Evolutionary conservation across 306 rosid species (phyloP), one percentile per base, ranked within the genome.

Genomic region (Mimosa pudica): DNA sequence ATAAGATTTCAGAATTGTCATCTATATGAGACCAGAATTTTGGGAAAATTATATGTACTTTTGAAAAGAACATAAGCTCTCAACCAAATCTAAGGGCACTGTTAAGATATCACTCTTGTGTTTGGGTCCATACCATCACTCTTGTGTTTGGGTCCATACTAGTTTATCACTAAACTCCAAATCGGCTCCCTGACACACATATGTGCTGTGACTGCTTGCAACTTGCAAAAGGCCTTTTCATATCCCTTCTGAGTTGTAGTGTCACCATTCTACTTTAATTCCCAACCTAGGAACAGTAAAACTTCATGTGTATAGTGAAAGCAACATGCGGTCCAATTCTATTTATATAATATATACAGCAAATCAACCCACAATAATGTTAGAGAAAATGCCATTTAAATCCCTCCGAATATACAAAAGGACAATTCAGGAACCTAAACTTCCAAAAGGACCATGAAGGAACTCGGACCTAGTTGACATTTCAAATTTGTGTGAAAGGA

Each of bases 131-230:
- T 60, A 10, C 16, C 2, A 48, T 48, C 16, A 3, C 6, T 62
- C 1, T 63, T 33, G 65, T 20, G 12, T 17, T 63, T 63, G 69
- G 69, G 44, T 63, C n/a, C 44, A 33, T 61, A 4, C 7, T 4
- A 49, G 4, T 49, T 24, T 12, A 46, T 46, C 24, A 70, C 2
- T 18, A 82, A 64, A 33, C 44, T 82, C 74, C 76, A 82, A 79
- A 33, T 61, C 17, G 36, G 36, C 65, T 24, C 14, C 42, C 42
- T 76, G 17, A 63, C 5, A 8, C 32, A 2, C 48, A 65, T 30
- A 14, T 42, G 32, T 24, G 30, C 30, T 24, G 30, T 24, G 30
- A 24, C 30, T 24, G 30, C 36, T 4, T 57, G 63, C 63, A 57
- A 57, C 33, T 60, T 60, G 65, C 65, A 60, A 60, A 60, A 24